phyloP scores from a whole-genome alignment of 108 stramenopile species.

The Pseudonitzschia multiseries region DNA sequence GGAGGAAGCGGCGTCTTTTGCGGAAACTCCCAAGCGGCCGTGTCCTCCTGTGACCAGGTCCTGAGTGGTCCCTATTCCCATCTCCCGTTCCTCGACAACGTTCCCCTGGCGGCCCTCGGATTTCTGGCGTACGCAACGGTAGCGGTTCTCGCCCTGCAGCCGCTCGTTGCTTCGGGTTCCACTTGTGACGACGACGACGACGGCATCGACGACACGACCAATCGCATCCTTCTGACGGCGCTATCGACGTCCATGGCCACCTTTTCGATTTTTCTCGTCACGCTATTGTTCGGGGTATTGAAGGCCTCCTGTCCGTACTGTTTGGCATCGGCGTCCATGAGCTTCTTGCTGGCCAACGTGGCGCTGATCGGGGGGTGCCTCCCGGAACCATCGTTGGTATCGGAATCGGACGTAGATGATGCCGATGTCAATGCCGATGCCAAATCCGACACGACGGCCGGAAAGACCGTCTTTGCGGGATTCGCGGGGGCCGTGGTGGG shows the following conservation, averaged over 20 bases:
- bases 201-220: conserved; percentile 39
- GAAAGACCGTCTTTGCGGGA: conserved; percentile 15
- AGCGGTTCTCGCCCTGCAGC: conserved; percentile 47
- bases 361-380: conserved; percentile 65
- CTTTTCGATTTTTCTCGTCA: conserved; percentile 86
- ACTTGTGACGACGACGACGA: not conserved
- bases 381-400: conserved; percentile 22
- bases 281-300: conserved; percentile 69
- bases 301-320: conserved; percentile 84
- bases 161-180: conserved; percentile 18
- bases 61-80: conserved; percentile 76
- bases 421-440: not conserved
- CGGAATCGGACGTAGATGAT: too few species aligned
- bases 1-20: conserved; percentile 19
- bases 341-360: conserved; percentile 51
- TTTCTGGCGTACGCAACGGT: conserved; percentile 61
- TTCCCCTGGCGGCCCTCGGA: conserved; percentile 67
- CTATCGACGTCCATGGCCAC: conserved; percentile 86
- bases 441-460: not conserved
- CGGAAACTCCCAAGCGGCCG: conserved; percentile 14
- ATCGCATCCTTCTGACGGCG: conserved; percentile 65
- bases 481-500: conserved; percentile 24
- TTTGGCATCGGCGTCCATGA: conserved; percentile 68
- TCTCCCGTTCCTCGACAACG: conserved; percentile 44
- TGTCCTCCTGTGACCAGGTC: conserved; percentile 37